A percentile compares a stretch with the other conserved stretches of the same genome.
Evolutionary conservation across 1,139 yeast species (phyloP).

Genomic region (Saccharomyces uvarum): DNA sequence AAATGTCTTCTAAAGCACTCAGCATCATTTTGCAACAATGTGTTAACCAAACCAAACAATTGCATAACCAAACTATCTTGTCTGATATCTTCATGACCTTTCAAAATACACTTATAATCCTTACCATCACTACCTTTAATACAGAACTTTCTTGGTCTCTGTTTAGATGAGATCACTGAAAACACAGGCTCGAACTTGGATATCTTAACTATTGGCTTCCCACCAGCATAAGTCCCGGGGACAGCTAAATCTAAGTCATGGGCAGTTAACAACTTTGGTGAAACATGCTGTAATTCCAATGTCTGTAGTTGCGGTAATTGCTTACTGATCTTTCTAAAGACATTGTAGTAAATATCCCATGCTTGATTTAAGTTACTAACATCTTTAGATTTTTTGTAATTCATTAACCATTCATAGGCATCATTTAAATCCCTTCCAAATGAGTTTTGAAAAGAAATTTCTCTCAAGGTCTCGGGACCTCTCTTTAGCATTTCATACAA

Average conservation of each 20-base stretch:
- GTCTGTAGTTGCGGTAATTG: constrained; percentile 83
- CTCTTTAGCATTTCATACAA: constrained; percentile 71
- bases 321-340: constrained; percentile 82
- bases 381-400: constrained; percentile 78
- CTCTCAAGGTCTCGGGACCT: constrained; percentile 91
- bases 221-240: constrained; percentile 85
- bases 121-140: constrained; percentile 88
- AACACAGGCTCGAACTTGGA: constrained; percentile 72
- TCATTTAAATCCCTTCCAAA: constrained; percentile 90
- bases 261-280: constrained; percentile 79
- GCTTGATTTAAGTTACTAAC: constrained; percentile 88
- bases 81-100: constrained; percentile 97
- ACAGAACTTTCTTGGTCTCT: constrained; percentile 80
- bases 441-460: constrained; percentile 85
- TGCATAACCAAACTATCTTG: constrained; percentile 98
- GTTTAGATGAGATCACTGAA: constrained; percentile 90
- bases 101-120: constrained; percentile 69
- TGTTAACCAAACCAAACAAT: constrained; percentile 88
- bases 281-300: constrained; percentile 84
- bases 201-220: constrained; percentile 69
- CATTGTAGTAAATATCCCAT: constrained; percentile 93
- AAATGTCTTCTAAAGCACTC: constrained; percentile 95
- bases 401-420: constrained; percentile 89
- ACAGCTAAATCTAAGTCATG: constrained; percentile 77
- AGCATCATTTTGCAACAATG: constrained; percentile 79